Percentiles rank a stretch among this genome's conserved stretches.
Conservation (phyloP, 2,329 filamentous ascomycete species). For the Nothophaeocryptopus gaeumannii region DNA sequence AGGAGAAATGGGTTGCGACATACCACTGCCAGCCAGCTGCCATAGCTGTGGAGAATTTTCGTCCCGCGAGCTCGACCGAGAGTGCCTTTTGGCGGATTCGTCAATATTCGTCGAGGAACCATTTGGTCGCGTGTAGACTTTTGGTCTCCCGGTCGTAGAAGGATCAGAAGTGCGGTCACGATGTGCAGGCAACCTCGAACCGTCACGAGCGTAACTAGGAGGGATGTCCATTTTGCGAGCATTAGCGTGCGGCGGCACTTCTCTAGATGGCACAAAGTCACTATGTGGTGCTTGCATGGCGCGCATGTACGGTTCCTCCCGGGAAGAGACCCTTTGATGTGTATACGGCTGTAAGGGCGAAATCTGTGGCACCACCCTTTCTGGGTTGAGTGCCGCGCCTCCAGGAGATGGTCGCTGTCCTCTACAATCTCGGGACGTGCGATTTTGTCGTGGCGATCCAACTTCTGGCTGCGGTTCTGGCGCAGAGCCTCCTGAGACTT, state of each 20-base stretch:
- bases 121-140: conserved; percentile 17
- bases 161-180: conserved; percentile 13
- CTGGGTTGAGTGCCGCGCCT: conserved; percentile 6
- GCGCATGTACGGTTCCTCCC: conserved; percentile 14
- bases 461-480: conserved; percentile 5
- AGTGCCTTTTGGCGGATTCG: conserved; percentile 13
- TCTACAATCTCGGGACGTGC: conserved; percentile 5
- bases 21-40: conserved; percentile 6
- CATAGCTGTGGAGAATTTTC: conserved; percentile 7
- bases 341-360: conserved; percentile 1
- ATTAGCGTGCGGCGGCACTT: conserved; percentile 3
- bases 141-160: conserved; percentile 5
- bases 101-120: conserved; percentile 21
- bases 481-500: conserved; percentile 11
- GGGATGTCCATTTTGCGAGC: too few relatives aligned
- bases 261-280: conserved; percentile 1
- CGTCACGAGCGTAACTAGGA: background rate
- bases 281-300: conserved; percentile 10
- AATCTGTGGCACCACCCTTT: conserved; percentile 4
- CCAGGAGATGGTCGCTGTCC: conserved; percentile 7
- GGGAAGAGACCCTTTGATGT: conserved; percentile 10
- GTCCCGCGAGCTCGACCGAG: conserved; percentile 22
- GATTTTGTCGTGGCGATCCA: conserved; percentile 12
- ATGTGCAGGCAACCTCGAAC: conserved; percentile 18
- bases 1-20: conserved; percentile 10